Percentiles rank a stretch among this genome's conserved stretches.
Conservation (phyloP, 805 yeast genomes). For the Maudiozyma turicensis region DNA sequence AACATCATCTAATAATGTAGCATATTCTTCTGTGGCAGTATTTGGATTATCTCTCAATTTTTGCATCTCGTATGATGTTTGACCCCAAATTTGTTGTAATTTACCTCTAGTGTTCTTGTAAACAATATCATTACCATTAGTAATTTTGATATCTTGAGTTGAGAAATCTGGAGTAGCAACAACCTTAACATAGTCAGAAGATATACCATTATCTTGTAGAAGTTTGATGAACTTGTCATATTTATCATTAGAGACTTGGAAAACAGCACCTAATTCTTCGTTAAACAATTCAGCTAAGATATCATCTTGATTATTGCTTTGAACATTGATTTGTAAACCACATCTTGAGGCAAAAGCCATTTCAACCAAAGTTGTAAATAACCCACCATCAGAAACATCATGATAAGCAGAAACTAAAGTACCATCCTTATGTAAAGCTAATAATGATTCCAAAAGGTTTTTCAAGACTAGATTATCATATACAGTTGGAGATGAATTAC, state of each 20-base stretch:
- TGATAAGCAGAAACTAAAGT: slow-evolving; percentile 77
- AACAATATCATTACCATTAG: slow-evolving; percentile 29
- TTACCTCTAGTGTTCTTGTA: slow-evolving; percentile 51
- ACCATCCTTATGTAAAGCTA: slow-evolving; percentile 55
- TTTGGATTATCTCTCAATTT: slow-evolving; percentile 89
- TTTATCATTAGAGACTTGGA: slow-evolving; percentile 62
- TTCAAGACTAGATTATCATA: slow-evolving; percentile 56
- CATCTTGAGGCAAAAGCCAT: slow-evolving; percentile 96
- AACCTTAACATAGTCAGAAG: slow-evolving; percentile 42
- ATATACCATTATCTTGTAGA: slow-evolving; percentile 50
- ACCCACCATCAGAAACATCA: slow-evolving; percentile 95
- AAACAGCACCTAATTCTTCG: slow-evolving; percentile 93
- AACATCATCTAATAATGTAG: slow-evolving; percentile 59
- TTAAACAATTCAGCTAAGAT: slow-evolving; percentile 58
- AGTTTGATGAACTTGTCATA: slow-evolving; percentile 45
- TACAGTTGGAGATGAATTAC: slow-evolving; percentile 75
- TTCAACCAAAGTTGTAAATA: slow-evolving; percentile 73
- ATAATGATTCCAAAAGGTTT: slow-evolving; percentile 57
- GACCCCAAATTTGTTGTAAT: slow-evolving; percentile 77
- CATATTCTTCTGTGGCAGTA: slow-evolving; percentile 79
- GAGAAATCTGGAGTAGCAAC: slow-evolving; percentile 62
- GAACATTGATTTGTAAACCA: slow-evolving; percentile 55
- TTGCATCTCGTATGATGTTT: slow-evolving; percentile 85
- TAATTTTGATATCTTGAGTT: slow-evolving; percentile 39
- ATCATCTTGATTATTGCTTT: slow-evolving; percentile 31